phyloP scores from a whole-genome alignment of 2,329 filamentous ascomycete species.

The Orbilia quercus region DNA sequence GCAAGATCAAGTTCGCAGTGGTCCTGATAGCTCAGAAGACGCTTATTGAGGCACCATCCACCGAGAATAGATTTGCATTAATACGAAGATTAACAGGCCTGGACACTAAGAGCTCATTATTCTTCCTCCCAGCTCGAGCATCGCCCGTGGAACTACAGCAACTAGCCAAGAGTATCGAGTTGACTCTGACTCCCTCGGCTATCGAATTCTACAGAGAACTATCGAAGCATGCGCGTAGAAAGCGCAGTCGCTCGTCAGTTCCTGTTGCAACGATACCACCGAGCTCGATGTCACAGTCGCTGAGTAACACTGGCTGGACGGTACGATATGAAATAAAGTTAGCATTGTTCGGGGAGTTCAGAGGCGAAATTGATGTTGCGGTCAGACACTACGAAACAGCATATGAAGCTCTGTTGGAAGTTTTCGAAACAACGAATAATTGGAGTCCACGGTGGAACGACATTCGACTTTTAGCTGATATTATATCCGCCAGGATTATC shows the following conservation, averaged over 20 bases:
- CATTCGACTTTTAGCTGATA: conserved; percentile 85
- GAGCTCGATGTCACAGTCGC: conserved; percentile 84
- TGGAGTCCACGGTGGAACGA: conserved; percentile 94
- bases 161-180: conserved; percentile 78
- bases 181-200: conserved; percentile 77
- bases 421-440: conserved; percentile 86
- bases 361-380: conserved; percentile 90
- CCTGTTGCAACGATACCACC: conserved; percentile 85
- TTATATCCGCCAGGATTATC: conserved; percentile 81
- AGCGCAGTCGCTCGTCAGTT: conserved; percentile 80
- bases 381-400: conserved; percentile 86
- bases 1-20: conserved; percentile 77
- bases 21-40: conserved; percentile 80
- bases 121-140: conserved; percentile 81
- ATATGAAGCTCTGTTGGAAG: conserved; percentile 85
- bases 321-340: conserved; percentile 95
- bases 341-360: conserved; percentile 88
- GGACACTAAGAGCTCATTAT: conserved; percentile 82
- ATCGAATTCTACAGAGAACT: conserved; percentile 94
- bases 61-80: conserved; percentile 80
- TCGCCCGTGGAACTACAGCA: conserved; percentile 77
- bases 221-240: conserved; percentile 89
- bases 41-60: conserved; percentile 68
- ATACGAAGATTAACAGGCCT: conserved; percentile 83
- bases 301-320: conserved; percentile 90